phyloP scores from a whole-genome alignment of 495 filamentous ascomycete genomes.

The Daldinia loculata region DNA sequence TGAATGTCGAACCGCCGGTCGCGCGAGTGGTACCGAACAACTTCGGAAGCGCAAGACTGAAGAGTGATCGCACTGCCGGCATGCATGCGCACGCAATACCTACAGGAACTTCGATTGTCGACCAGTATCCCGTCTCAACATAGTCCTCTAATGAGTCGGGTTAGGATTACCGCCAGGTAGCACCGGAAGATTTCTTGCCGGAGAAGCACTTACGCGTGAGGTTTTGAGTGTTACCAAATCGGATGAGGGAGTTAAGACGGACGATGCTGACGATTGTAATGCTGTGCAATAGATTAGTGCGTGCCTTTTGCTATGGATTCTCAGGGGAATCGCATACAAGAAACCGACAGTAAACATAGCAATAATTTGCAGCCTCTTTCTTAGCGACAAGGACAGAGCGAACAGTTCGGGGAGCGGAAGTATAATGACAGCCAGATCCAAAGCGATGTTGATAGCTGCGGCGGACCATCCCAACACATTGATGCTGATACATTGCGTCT shows the following conservation, averaged over 20 bases:
- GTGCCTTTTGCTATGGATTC: not conserved
- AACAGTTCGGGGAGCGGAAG: conserved; percentile 52
- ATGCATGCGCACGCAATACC: conserved; percentile 54
- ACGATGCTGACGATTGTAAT: conserved; percentile 52
- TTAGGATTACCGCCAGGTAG: not conserved
- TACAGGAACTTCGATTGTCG: conserved; percentile 53
- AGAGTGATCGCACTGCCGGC: conserved; percentile 49
- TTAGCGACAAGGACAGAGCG: conserved; percentile 44
- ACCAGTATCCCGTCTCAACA: conserved; percentile 53
- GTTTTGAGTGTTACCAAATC: conserved; percentile 49
- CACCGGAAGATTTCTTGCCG: not conserved
- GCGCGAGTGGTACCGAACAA: conserved; percentile 39
- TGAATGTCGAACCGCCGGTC: conserved; percentile 19
- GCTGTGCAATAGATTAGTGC: conserved; percentile 19
- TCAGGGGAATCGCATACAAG: conserved; percentile 35
- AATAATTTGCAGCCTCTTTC: conserved; percentile 50
- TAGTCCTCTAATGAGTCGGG: conserved; percentile 43
- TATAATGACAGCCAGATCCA: conserved; percentile 53
- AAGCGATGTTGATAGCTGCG: conserved; percentile 49
- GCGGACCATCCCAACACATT: conserved; percentile 46
- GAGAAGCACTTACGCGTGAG: conserved; percentile 43
- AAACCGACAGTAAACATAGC: conserved; percentile 58
- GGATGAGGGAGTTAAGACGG: conserved; percentile 47
- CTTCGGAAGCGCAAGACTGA: conserved; percentile 38
- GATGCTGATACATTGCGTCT: conserved; percentile 51